Conservation (phyloP, 371 early-diverging fungal genomes). For the Choanephora cucurbitarum region DNA sequence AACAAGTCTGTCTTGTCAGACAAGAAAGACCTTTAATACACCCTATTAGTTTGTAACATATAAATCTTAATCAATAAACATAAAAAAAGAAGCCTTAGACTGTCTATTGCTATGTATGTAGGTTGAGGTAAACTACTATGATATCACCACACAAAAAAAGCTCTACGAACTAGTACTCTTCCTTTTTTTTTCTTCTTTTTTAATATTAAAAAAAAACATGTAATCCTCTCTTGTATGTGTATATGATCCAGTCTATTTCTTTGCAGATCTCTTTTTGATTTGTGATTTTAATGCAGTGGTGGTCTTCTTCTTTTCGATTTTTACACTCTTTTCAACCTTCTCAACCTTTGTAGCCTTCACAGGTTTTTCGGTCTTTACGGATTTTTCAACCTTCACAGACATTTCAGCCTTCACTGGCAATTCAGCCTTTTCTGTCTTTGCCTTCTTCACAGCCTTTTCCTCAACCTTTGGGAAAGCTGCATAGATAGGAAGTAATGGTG, state of each 20-base stretch:
- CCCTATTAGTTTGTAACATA: not conserved
- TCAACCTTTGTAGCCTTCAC: not conserved
- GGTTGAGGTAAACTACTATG: no score
- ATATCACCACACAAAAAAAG: no score
- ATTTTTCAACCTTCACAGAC: not conserved
- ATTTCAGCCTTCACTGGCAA: not conserved
- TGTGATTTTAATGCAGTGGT: no score
- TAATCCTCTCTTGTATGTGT: no score
- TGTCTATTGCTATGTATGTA: no score
- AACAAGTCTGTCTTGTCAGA: not conserved
- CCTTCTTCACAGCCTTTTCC: not conserved
- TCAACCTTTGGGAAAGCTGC: slow-evolving; percentile 8
- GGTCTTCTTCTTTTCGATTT: no score
- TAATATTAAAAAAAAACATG: no score
- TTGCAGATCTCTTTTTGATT: no score
- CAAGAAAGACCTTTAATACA: slow-evolving; percentile 13
- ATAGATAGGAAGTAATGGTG: slow-evolving; percentile 23
- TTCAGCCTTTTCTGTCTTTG: not conserved
- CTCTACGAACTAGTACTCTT: not conserved
- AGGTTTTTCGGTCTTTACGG: not conserved
- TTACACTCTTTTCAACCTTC: not conserved
- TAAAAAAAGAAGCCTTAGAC: no score
- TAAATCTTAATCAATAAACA: not conserved
- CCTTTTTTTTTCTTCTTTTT: not conserved
- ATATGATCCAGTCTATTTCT: no score